phyloP scores from a whole-genome alignment of 164 flowering plant species.

The grape (Vitis vinifera) region ASM3070453v1 NC_081823.1:192501-193000 shows the following conservation, averaged over 20 bases:
- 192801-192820: background rate
- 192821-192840: background rate
- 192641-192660: background rate
- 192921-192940: background rate
- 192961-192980: background rate
- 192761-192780: background rate
- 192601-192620: background rate
- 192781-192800: background rate
- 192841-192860: background rate
- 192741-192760: background rate
- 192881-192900: background rate
- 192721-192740: background rate
- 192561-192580: constrained; percentile 57
- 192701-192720: background rate
- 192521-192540: constrained; percentile 72
- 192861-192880: background rate
- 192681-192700: background rate
- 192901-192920: background rate
- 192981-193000: constrained; percentile 80
- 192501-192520: constrained; percentile 81
- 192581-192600: background rate
- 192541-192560: constrained; percentile 68
- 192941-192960: background rate
- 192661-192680: background rate
- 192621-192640: background rate